Base-by-base conservation (phyloP, 1,284 basidiomycete genomes). In the Rhodotorula sp. region DNA sequence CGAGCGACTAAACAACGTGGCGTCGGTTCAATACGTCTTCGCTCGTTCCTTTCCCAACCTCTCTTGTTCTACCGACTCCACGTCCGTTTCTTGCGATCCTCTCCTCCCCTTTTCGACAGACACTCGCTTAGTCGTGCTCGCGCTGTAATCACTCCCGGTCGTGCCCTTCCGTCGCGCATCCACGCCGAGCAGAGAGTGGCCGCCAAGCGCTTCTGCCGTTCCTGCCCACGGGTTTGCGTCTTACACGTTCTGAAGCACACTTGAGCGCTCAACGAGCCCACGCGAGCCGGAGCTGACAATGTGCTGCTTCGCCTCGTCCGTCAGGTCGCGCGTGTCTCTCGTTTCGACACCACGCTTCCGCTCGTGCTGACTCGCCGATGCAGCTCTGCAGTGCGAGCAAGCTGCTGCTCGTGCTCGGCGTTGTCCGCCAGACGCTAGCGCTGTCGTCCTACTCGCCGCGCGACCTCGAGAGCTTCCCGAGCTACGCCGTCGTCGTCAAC, bases 371-470 rank as follows among this genome's bases (percentile, higher is more conserved):
- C 5, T 34, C 34, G 49, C 49, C 21, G 23, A n/a, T 10, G 21
- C 49, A n/a, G 23, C 23, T 9, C 48, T 21, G 16, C 48, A 54
- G 27, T 17, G 7, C 50, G 16, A 44, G 19, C n/a, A 62, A 44
- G 42, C 44, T 55, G 12, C 21, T 63, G 16, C 44, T 44, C 7
- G 44, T 55, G 7, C 41, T 63, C 10, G 27, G 53, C 14, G 25
- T 63, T 19, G 21, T 63, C 19, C 62, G 27, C 12, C 54, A 57
- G 54, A 46, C 59, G 9, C 53, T 67, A 10, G 66, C 60, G 17
- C 62, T 79, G 13, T 79, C 78, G 7, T 68, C 77, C 3, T 74
- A 72, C 64, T 76, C 75, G 46, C 78, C 78, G 1, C 64, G 70
- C 34, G 78, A 79, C 65, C 67, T 77, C 46, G 72, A 77, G 45